Conservation (phyloP, 192 early-diverging fungal species). For the Coemansia sp. region DNA sequence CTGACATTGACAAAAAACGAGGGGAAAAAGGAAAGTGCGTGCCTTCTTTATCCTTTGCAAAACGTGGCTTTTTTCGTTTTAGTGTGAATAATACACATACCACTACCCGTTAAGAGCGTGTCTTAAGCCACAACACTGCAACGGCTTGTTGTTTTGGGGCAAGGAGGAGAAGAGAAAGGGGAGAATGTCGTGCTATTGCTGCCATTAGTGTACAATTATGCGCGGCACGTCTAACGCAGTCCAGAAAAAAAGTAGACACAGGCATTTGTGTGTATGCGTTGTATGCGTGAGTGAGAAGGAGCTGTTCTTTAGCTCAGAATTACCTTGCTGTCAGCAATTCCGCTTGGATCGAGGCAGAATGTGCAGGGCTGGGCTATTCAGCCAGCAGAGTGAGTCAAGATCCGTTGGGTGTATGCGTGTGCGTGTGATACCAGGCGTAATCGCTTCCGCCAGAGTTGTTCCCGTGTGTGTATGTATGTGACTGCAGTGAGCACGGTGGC, state of each 20-base stretch:
- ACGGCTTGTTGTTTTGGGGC: not conserved
- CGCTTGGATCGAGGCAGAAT: not conserved
- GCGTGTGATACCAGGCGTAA: not conserved
- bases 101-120: no score
- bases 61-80: slow-evolving; percentile 3
- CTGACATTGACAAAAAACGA: slow-evolving; percentile 12
- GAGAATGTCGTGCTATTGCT: not conserved
- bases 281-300: not conserved
- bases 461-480: no score
- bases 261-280: no score
- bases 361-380: not conserved
- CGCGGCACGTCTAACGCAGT: not conserved
- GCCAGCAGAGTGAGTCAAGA: not conserved
- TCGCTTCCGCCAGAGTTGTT: no score
- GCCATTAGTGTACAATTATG: not conserved
- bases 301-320: not conserved
- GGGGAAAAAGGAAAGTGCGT: no score
- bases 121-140: slow-evolving; percentile 1
- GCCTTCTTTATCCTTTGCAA: slow-evolving; percentile 2
- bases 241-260: not conserved
- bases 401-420: not conserved
- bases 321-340: not conserved
- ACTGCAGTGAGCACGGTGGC: no score
- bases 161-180: no score
- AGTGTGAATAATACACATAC: no score